Evolutionary conservation across 371 early-diverging fungal species (phyloP).

Genomic region (Mortierella sp.): DNA sequence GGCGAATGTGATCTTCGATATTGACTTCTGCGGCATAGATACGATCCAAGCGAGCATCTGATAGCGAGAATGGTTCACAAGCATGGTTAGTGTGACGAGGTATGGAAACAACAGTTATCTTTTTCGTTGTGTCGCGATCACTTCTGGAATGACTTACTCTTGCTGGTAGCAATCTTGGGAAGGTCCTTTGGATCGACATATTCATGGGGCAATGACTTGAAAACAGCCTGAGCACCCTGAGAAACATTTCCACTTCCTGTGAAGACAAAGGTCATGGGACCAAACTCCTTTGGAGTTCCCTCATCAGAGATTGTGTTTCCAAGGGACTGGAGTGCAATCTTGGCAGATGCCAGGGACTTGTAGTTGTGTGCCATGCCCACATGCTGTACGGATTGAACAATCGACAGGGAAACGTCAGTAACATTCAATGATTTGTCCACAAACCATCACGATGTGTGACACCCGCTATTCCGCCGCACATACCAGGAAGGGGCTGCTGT

Average conservation of each 20-base stretch:
- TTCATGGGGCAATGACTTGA: conserved; percentile 92
- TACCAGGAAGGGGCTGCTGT: conserved; percentile 94
- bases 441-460: no score
- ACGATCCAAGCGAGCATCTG: conserved; percentile 50
- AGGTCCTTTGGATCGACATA: conserved; percentile 89
- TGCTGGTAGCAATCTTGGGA: conserved; percentile 68
- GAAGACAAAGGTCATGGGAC: conserved; percentile 91
- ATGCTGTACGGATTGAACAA: conserved; percentile 67
- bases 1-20: conserved; percentile 82
- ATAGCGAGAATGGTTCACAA: neutral
- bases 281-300: conserved; percentile 89
- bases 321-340: conserved; percentile 75
- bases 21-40: conserved; percentile 85
- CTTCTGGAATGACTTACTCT: conserved; percentile 60
- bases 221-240: conserved; percentile 92
- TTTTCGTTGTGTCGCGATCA: no score
- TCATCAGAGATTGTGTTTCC: conserved; percentile 86
- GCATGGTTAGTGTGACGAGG: no score
- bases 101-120: no score
- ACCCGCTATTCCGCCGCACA: conserved; percentile 6
- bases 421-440: no score
- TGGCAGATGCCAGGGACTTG: conserved; percentile 81
- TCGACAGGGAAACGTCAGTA: no score
- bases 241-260: conserved; percentile 97
- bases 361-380: conserved; percentile 91